Evolutionary conservation across 2,329 filamentous ascomycete genomes (phyloP), one percentile per base, ranked within the genome.

Genomic region (Pochonia chlamydosporia): DNA sequence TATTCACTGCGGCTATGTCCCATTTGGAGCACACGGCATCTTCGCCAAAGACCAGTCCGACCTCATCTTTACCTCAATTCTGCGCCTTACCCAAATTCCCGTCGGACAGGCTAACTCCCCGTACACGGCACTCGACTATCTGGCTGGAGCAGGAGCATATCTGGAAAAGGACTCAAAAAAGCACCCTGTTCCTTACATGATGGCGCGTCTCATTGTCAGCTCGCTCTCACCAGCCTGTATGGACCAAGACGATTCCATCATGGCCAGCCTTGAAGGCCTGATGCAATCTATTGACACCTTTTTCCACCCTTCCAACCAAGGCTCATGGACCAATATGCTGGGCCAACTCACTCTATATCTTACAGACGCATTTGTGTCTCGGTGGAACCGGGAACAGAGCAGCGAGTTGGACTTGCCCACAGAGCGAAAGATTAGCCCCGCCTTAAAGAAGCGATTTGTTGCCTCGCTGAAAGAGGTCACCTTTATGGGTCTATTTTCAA

Each of bases 401-500:
- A 90, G 89, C 24, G 95, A 99, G 70, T 85, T 96, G 69, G 87
- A 95, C 39, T 80, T 92, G 2, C 91, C 92, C 0, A 69, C 78
- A 33, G 89, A 91, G 43, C 82, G 93, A 46, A 85, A 75, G 56
- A 83, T 99, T 55, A 93, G 83, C 52, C 79, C 82, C 26, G 82
- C 81, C n/a, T 66, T 99, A 55, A 96, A 91, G 72, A 82, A 77
- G 60, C 85, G 93, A 40, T 97, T 99, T 62, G 93, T 99, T 25
- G 71, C 91, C 31, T 88, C 89, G 52, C 72, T 99, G 53, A 85
- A 85, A 54, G 93, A 99, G 55, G 92, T 96, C 41, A 89, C 90
- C 4, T 99, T 96, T 65, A 96, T 99, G 91, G 93, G 93, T 24
- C 85, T 99, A 43, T 99, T 96, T 65, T 88, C 91, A 46, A 99